Evolutionary conservation across 805 yeast genomes (phyloP), one percentile per base, ranked within the genome.

Genomic region (Saccharomycopsis selenospora): DNA sequence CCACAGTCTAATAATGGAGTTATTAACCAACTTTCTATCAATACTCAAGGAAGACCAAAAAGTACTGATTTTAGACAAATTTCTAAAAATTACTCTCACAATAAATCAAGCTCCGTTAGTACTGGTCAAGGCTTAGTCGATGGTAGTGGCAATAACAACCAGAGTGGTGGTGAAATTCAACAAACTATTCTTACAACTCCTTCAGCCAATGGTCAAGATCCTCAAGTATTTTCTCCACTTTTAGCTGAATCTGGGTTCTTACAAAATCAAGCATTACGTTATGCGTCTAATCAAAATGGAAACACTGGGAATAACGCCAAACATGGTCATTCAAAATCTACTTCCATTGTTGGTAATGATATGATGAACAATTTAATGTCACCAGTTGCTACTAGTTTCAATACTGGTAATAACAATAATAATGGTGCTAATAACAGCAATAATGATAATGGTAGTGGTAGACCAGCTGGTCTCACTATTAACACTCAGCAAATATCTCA

Each of bases 71-170:
- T 27, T 27, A 27, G 29, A 27, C 7, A 27, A 7, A 27, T 27
- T 27, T 27, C 29, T 11, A 11, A 7, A 8, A 27, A 33, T 30
- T 42, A 40, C 47, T 45, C 22, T 11, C 46, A 40, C 30, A 49
- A 40, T 36, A 52, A 45, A 30, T 47, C 33, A 10, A 52, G 43
- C 41, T 50, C 11, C 49, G 40, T 25, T 36, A 45, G 23, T 25
- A 46, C 52, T 47, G 46, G 26, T 41, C 45, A 46, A n/a, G 48
- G 48, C 28, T 48, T 47, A 47, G 43, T 58, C 36, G 2, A 49
- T 54, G 17, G 59, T 58, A 55, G 60, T 25, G 47, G 61, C 51
- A 51, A 57, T 40, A 55, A 52, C 44, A 53, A 56, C 29, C 18
- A 33, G 20, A 27, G 42, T 27, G 7, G 3, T 8, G 30, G 30